phyloP scores from a whole-genome alignment of 1,284 basidiomycete species.

The Vanrija sp. region DNA sequence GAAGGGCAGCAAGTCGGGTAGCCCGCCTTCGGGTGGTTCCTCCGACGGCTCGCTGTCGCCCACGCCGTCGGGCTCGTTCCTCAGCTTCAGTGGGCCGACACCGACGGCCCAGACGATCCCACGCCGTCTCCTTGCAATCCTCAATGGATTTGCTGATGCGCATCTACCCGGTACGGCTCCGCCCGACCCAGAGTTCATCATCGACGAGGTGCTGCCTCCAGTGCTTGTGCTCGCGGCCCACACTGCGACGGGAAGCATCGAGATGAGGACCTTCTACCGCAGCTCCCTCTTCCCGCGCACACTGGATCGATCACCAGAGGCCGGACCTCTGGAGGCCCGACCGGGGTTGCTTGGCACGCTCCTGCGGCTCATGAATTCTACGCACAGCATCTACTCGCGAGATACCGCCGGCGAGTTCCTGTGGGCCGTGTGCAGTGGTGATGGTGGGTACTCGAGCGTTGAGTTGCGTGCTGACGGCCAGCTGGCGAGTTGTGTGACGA shows the following conservation, averaged over 20 bases:
- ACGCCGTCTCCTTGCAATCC: constrained; percentile 22
- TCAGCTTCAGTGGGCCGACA: background rate
- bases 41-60: constrained; percentile 10
- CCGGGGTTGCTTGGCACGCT: constrained; percentile 70
- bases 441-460: constrained; percentile 57
- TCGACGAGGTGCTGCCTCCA: constrained; percentile 75
- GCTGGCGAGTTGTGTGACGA: constrained; percentile 65
- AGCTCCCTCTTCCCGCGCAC: constrained; percentile 67
- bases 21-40: no score
- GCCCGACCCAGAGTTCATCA: constrained; percentile 40
- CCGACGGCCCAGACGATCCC: constrained; percentile 19
- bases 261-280: constrained; percentile 57
- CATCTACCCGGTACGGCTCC: constrained; percentile 25
- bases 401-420: constrained; percentile 78
- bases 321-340: constrained; percentile 64
- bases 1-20: background rate
- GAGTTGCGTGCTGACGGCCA: constrained; percentile 36
- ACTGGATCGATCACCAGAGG: constrained; percentile 62
- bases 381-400: constrained; percentile 67
- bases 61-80: background rate
- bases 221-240: constrained; percentile 68
- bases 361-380: constrained; percentile 68
- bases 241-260: constrained; percentile 61
- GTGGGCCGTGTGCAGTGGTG: constrained; percentile 70
- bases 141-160: constrained; percentile 26